Base-by-base conservation (phyloP, 306 rosid genomes). In the Cicer chorassanicum region DNA sequence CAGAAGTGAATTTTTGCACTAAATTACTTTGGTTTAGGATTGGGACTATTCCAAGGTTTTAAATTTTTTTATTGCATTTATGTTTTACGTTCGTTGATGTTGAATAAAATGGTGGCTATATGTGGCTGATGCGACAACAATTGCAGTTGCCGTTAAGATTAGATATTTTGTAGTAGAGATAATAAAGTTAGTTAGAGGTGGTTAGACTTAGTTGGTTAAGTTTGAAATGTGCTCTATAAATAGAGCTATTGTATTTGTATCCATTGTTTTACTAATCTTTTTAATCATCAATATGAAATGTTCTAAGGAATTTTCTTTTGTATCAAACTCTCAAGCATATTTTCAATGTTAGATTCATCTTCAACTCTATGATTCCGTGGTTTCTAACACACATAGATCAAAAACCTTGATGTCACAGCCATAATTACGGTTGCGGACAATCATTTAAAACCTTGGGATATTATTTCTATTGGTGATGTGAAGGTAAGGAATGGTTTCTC, bases 11-110 rank as follows among this genome's bases (percentile, higher is more conserved):
- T 16, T 49, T 45, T 74, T 49, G 65, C 34, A 21, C 13, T 21
- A 70, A 39, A 50, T 38, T 66, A 48, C 39, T 49, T 73, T 9
- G 15, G 64, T 67, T 66, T 39, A 65, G 73, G 34, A 24, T 24
- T 24, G 34, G 34, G 51, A 13, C 55, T 45, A 57, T 50, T 68
- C 36, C 14, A 40, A 15, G 4, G 50, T 15, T 64, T 6, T 9
- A 41, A 39, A 15, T 9, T 8, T 42, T 8, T 14, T 4, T 40
- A 13, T 2, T 8, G 8, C 21, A 6, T 2, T 6, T 39, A 39
- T 14, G 29, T 39, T 59, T 59, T 43, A 9, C 4, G 8, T 8
- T 40, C 2, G 1, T 5, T 41, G 50, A 64, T 64, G 9, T 16
- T 18, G 14, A 13, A 4, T 9, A 5, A 41, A 64, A n/a, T 64